These are phyloP conservation scores for Fraxinus pennsylvanica DNA, from an alignment of 257 asterid genomes.

Conservation along the genomic window DNA sequence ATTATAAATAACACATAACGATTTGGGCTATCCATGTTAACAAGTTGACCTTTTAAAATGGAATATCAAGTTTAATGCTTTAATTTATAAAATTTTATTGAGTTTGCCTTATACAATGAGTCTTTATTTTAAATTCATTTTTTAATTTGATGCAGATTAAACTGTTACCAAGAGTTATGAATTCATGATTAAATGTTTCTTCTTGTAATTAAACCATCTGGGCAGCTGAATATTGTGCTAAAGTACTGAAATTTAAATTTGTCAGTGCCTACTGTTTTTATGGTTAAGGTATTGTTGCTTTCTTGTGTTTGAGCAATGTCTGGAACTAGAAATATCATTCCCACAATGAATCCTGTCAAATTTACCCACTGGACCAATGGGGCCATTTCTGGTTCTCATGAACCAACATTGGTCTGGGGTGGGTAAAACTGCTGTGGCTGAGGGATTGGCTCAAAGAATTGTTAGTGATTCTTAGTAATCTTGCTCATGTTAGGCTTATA, in stretches of 20 bases:
- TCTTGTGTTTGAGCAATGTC: background rate
- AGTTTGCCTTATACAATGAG: background rate
- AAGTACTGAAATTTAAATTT: background rate
- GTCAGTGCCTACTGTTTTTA: background rate
- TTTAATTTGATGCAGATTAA: background rate
- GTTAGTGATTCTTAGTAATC: constrained; percentile 62
- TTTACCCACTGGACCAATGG: constrained; percentile 71
- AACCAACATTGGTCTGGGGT: constrained; percentile 69
- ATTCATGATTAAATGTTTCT: no score
- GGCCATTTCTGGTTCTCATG: constrained; percentile 58
- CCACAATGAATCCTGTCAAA: constrained; percentile 64
- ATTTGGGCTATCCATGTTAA: no score
- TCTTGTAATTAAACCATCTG: no score
- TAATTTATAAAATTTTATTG: no score
- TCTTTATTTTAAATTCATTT: background rate
- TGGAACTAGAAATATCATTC: background rate
- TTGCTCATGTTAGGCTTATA: constrained; percentile 68
- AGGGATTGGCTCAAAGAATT: constrained; percentile 69
- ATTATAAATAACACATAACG: no score
- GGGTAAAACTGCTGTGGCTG: constrained; percentile 66
- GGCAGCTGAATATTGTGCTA: no score
- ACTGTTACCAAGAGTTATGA: background rate
- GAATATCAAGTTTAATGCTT: no score
- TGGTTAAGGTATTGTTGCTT: background rate
- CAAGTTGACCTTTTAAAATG: no score